Evolutionary conservation across 164 flowering plant genomes (phyloP).

Genomic region (Aristolochia fimbriata): DNA sequence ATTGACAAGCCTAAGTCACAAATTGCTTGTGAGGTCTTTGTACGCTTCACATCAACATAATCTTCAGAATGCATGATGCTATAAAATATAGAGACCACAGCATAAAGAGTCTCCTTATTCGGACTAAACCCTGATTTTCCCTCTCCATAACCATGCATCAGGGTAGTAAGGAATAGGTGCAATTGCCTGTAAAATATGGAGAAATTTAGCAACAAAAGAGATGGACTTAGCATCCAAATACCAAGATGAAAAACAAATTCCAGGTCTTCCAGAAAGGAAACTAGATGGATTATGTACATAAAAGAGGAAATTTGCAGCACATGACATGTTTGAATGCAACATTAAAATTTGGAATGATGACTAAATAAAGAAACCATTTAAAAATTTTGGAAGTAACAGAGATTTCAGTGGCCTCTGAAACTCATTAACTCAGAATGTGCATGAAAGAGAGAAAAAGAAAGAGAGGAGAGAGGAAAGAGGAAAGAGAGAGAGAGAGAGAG

Average conservation of each 20-base stretch:
- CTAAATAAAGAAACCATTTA: too few species aligned
- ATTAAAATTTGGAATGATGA: too few species aligned
- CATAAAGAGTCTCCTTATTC: constrained; percentile 28
- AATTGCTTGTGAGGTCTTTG: constrained; percentile 77
- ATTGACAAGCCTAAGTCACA: constrained; percentile 80
- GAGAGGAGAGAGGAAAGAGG: too few species aligned
- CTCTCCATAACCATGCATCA: constrained; percentile 65
- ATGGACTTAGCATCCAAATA: neutral
- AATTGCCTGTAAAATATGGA: constrained; percentile 41
- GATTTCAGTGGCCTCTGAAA: too few species aligned
- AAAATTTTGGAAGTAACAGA: too few species aligned
- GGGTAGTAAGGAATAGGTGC: constrained; percentile 52
- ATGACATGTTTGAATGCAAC: neutral
- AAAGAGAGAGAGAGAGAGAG: too few species aligned
- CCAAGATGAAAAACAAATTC: neutral
- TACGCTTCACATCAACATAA: constrained; percentile 43
- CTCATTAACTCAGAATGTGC: too few species aligned
- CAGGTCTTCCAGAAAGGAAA: neutral
- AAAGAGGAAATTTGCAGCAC: neutral
- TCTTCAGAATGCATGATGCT: constrained; percentile 69
- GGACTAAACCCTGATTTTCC: constrained; percentile 34
- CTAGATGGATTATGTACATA: neutral
- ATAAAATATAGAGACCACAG: constrained; percentile 44
- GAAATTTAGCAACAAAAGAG: neutral
- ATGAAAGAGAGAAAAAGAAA: too few species aligned